Evolutionary conservation across 2,329 filamentous ascomycete genomes (phyloP).

Genomic region (Escovopsis sp.): DNA sequence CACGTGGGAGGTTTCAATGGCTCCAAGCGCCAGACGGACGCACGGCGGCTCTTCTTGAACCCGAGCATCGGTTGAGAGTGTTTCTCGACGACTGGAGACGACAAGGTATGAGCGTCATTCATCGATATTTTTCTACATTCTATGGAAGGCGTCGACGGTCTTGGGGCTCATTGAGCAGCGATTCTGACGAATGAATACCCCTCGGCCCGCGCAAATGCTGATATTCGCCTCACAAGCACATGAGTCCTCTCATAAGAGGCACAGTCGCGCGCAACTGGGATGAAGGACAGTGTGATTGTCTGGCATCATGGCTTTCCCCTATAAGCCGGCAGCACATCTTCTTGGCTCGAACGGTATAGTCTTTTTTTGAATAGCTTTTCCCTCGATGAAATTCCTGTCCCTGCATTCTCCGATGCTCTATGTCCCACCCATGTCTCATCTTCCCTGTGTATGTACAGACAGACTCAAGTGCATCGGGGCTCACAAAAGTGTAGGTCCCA

Average conservation of each 20-base stretch:
- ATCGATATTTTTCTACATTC: not conserved
- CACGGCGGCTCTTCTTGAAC: not conserved
- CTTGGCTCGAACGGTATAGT: constrained; percentile 42
- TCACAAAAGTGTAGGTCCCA: constrained; percentile 37
- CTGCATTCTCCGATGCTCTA: not conserved
- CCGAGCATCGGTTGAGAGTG: no score
- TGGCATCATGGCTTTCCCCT: constrained; percentile 28
- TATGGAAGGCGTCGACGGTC: no score
- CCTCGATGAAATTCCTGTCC: not conserved
- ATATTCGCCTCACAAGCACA: no score
- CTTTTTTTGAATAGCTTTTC: not conserved
- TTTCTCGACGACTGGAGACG: no score
- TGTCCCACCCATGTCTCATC: not conserved
- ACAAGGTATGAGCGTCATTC: no score
- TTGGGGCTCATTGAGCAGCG: no score
- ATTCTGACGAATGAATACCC: no score
- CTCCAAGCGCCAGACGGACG: not conserved
- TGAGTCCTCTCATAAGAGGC: no score
- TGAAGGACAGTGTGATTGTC: constrained; percentile 9
- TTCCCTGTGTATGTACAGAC: not conserved
- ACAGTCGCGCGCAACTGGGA: constrained; percentile 2
- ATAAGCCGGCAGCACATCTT: constrained; percentile 38
- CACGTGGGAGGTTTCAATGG: not conserved
- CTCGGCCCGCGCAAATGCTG: no score
- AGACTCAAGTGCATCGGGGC: no score